Evolutionary conservation across 805 yeast species (phyloP).

Genomic region (Nakazawaea wickerhamii): DNA sequence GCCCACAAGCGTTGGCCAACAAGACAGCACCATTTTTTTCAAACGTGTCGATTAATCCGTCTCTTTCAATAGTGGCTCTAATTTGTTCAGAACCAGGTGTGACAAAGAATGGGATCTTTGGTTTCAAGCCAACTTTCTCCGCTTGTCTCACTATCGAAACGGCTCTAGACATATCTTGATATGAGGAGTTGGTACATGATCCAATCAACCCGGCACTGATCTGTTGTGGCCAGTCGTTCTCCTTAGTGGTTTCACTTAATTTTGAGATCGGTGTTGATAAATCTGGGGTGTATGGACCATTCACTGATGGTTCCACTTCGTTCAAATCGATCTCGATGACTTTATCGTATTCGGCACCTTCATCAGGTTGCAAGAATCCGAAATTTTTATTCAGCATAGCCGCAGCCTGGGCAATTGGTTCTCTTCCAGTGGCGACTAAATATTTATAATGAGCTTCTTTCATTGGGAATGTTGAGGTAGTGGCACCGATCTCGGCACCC

Average conservation of each 20-base stretch:
- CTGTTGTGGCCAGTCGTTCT: slow-evolving; percentile 88
- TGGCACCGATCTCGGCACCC: slow-evolving; percentile 99
- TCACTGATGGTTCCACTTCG: slow-evolving; percentile 90
- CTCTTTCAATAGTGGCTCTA: slow-evolving; percentile 96
- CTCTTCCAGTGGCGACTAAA: slow-evolving; percentile 81
- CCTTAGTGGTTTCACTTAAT: slow-evolving; percentile 75
- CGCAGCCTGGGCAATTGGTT: slow-evolving; percentile 80
- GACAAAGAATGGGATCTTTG: slow-evolving; percentile 88
- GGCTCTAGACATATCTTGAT: slow-evolving; percentile 97
- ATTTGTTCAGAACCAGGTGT: slow-evolving; percentile 99
- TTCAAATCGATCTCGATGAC: slow-evolving; percentile 84
- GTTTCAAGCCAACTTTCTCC: slow-evolving; percentile 81
- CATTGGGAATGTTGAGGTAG: slow-evolving; percentile 97
- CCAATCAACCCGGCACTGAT: slow-evolving; percentile 95
- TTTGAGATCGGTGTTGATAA: slow-evolving; percentile 91
- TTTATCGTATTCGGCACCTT: slow-evolving; percentile 91
- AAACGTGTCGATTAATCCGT: slow-evolving; percentile 85
- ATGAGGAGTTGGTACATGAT: slow-evolving; percentile 97
- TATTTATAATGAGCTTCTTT: slow-evolving; percentile 84
- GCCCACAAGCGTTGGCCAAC: slow-evolving; percentile 97
- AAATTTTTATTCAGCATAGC: slow-evolving; percentile 53
- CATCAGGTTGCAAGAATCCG: slow-evolving; percentile 76
- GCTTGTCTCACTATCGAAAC: slow-evolving; percentile 92
- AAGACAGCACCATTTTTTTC: slow-evolving; percentile 91
- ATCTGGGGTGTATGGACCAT: slow-evolving; percentile 99